These are phyloP conservation scores for Scheffersomyces insectosa DNA, from an alignment of 1,139 yeast genomes.

Conservation along the genomic window DNA sequence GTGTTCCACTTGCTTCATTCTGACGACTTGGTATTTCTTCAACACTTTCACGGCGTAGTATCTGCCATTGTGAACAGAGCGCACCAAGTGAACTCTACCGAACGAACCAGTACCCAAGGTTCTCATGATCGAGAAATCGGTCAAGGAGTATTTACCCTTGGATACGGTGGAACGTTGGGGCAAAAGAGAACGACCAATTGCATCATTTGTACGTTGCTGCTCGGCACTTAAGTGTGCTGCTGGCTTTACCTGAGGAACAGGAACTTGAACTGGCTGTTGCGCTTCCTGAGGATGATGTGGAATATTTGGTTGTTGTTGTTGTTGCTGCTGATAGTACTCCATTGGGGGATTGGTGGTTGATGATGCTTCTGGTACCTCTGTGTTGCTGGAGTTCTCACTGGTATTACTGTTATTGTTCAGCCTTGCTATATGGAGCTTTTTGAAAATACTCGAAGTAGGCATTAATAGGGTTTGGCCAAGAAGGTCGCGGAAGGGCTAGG, in stretches of 20 bases:
- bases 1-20: slow-evolving; percentile 64
- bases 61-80: slow-evolving; percentile 60
- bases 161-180: slow-evolving; percentile 32
- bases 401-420: slow-evolving; percentile 10
- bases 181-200: slow-evolving; percentile 22
- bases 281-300: slow-evolving; percentile 7
- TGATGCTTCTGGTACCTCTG: slow-evolving; percentile 7
- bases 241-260: slow-evolving; percentile 1
- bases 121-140: slow-evolving; percentile 54
- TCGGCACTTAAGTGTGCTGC: slow-evolving; percentile 4
- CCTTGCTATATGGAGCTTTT: slow-evolving; percentile 25
- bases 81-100: slow-evolving; percentile 61
- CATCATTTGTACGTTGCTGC: slow-evolving; percentile 15
- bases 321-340: slow-evolving; percentile 6
- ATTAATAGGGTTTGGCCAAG: slow-evolving; percentile 8
- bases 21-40: slow-evolving; percentile 58
- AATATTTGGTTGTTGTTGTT: slow-evolving; percentile 4
- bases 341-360: slow-evolving; percentile 3
- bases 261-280: slow-evolving; percentile 6
- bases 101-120: slow-evolving; percentile 64
- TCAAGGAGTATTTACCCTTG: slow-evolving; percentile 56
- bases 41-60: slow-evolving; percentile 62
- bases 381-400: slow-evolving; percentile 9
- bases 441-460: slow-evolving; percentile 23
- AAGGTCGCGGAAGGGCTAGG: not conserved